A percentile compares a stretch with the other conserved stretches of the same genome.
phyloP scores from a whole-genome alignment of 1,139 yeast species.

The Torulaspora globosa region DNA sequence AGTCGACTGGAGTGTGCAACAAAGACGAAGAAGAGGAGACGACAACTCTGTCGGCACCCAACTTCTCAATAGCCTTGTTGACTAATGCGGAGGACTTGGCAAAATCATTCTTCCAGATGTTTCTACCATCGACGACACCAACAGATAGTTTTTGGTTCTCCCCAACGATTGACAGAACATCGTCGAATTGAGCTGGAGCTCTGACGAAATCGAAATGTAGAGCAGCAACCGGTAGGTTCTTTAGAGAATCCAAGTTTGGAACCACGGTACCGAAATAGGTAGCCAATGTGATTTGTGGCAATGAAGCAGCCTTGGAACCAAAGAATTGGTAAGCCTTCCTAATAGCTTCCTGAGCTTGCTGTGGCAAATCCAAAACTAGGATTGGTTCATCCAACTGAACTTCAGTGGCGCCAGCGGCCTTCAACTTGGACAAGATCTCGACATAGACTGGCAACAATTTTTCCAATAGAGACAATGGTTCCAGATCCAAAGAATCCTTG shows the following conservation, averaged over 20 bases:
- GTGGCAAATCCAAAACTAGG: slow-evolving; percentile 89
- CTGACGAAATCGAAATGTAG: slow-evolving; percentile 96
- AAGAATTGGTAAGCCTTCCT: slow-evolving; percentile 65
- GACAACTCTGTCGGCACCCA: slow-evolving; percentile 84
- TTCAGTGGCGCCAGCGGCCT: slow-evolving; percentile 89
- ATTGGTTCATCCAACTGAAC: slow-evolving; percentile 98
- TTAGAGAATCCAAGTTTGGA: slow-evolving; percentile 89
- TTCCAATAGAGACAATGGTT: slow-evolving; percentile 83
- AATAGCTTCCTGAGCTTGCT: slow-evolving; percentile 76
- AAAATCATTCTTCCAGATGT: slow-evolving; percentile 97
- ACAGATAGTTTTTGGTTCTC: slow-evolving; percentile 79
- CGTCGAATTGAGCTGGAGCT: slow-evolving; percentile 93
- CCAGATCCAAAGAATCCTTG: slow-evolving; percentile 92
- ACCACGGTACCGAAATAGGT: slow-evolving; percentile 97
- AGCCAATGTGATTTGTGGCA: slow-evolving; percentile 79
- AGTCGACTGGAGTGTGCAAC: slow-evolving; percentile 97
- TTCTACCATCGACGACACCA: slow-evolving; percentile 98
- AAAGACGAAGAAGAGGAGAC: slow-evolving; percentile 95
- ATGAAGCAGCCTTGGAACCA: slow-evolving; percentile 46
- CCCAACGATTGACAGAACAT: slow-evolving; percentile 62
- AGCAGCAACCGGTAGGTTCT: slow-evolving; percentile 88
- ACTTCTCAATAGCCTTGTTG: slow-evolving; percentile 73
- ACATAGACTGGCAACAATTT: slow-evolving; percentile 90
- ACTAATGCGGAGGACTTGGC: slow-evolving; percentile 79
- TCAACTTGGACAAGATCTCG: slow-evolving; percentile 80